Base-by-base conservation (phyloP, 2,329 filamentous ascomycete genomes). In the Aspergillus tanneri region DNA sequence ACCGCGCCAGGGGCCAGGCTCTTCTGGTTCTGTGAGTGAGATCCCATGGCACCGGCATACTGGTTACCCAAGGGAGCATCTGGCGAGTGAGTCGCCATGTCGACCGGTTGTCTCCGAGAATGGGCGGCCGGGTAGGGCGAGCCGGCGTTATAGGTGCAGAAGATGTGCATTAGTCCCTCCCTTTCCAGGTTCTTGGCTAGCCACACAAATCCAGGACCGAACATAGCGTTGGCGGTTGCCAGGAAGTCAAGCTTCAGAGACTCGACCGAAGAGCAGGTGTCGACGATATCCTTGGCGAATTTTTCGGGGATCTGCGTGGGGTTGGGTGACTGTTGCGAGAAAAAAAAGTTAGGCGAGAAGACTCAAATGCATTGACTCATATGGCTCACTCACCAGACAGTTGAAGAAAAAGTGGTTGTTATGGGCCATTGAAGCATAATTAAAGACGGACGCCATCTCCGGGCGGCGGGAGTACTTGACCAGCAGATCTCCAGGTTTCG, bases 201-300 rank as follows among this genome's bases (percentile, higher is more conserved):
- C 93, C 93, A 99, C 66, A 97, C 87, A 73, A 95, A 97, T 56
- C 93, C 93, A 0, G 92, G 91, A 46, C 92, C 93, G 75, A 99
- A 97, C 90, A 97, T 96, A 74, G 84, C 81, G 58, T 83, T 79
- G 49, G 92, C 92, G 32, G 87, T 95, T 56, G 85, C 77, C 64
- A 93, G 72, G 71, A 99, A 84, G 67, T 93, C 88, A 60, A 79
- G 78, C 66, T 84, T 84, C 50, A 99, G 83, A 23, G 87, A 91
- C 56, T 95, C 87, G 60, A 95, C 76, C 61, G 86, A 90, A 65
- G 87, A 86, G 76, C 96, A 97, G 62, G 83, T 83, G 57, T 76
- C 73, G 61, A 81, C 76, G 59, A 97, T 82, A 47, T 80, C 77
- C 49, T 65, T 57, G 60, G 76, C 70, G 52, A 95, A 80, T 35